Percentiles rank a stretch among this genome's conserved stretches.
Evolutionary conservation across 805 yeast genomes (phyloP).

Genomic region (Lipomyces sp.): DNA sequence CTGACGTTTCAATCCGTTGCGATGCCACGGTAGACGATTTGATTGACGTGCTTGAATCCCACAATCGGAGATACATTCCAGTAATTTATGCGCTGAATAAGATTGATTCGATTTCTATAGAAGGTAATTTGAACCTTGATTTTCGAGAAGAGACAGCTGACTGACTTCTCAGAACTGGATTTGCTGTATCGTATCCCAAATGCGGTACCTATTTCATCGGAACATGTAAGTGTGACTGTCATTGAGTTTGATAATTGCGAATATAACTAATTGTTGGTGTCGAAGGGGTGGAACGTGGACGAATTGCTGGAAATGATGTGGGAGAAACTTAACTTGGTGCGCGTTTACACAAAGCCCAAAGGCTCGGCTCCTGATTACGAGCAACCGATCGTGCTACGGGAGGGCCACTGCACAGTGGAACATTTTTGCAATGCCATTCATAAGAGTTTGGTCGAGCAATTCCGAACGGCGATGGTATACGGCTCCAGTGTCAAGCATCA

Average conservation of each 20-base stretch:
- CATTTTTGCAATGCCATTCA: constrained; percentile 97
- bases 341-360: constrained; percentile 97
- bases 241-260: background rate
- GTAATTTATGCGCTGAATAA: constrained; percentile 93
- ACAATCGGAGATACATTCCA: constrained; percentile 89
- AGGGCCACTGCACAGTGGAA: constrained; percentile 78
- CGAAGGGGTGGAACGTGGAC: constrained; percentile 86
- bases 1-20: constrained; percentile 93
- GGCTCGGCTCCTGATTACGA: constrained; percentile 89
- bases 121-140: constrained; percentile 40
- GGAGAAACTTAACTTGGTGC: constrained; percentile 82
- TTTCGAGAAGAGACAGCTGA: background rate
- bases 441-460: constrained; percentile 88
- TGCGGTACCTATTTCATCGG: constrained; percentile 96
- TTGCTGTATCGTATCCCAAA: constrained; percentile 87
- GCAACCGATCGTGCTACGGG: constrained; percentile 90
- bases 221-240: constrained; percentile 42
- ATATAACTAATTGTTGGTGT: background rate
- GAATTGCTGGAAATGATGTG: constrained; percentile 94
- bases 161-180: constrained; percentile 59
- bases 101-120: constrained; percentile 90
- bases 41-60: constrained; percentile 89
- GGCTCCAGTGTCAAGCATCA: constrained; percentile 96
- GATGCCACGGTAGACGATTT: constrained; percentile 97
- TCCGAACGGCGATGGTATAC: constrained; percentile 86